phyloP scores from a whole-genome alignment of 306 rosid genomes.

The Quercus mongolica region DNA sequence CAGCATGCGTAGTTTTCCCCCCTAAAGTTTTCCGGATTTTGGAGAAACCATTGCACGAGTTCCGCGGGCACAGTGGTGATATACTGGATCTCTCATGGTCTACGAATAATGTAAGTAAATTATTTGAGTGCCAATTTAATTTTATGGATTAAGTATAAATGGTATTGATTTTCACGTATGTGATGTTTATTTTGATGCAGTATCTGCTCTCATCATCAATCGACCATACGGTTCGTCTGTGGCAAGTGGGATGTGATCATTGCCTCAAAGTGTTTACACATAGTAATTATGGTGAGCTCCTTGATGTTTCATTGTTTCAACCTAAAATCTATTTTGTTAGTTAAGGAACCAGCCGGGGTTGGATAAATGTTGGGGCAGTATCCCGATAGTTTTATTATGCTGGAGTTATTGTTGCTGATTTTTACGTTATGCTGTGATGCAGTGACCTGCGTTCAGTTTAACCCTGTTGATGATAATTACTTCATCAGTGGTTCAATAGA shows the following conservation, averaged over 20 bases:
- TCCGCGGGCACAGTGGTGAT: slow-evolving; percentile 74
- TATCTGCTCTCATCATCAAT: slow-evolving; percentile 79
- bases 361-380: not conserved
- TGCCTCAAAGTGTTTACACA: slow-evolving; percentile 87
- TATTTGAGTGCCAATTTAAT: slow-evolving; percentile 8
- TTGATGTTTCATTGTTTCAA: not conserved
- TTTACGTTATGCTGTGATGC: slow-evolving; percentile 21
- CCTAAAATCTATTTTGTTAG: slow-evolving; percentile 1
- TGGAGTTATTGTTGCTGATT: slow-evolving; percentile 9
- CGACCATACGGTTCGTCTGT: slow-evolving; percentile 89
- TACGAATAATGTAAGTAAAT: slow-evolving; percentile 72
- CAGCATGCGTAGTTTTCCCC: slow-evolving; percentile 81
- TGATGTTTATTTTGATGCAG: slow-evolving; percentile 41
- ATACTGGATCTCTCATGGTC: slow-evolving; percentile 96
- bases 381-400: slow-evolving; percentile 6
- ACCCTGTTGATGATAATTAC: slow-evolving; percentile 82
- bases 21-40: slow-evolving; percentile 72
- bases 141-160: slow-evolving; percentile 4
- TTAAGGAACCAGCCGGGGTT: slow-evolving; percentile 7
- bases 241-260: slow-evolving; percentile 64
- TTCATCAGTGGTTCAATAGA: slow-evolving; percentile 98
- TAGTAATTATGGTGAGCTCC: slow-evolving; percentile 75
- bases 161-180: not conserved
- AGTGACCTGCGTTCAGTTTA: slow-evolving; percentile 94
- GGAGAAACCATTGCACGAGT: slow-evolving; percentile 84